Evolutionary conservation across 78 protist genomes (phyloP).

Genomic region (Guillardia theta): DNA sequence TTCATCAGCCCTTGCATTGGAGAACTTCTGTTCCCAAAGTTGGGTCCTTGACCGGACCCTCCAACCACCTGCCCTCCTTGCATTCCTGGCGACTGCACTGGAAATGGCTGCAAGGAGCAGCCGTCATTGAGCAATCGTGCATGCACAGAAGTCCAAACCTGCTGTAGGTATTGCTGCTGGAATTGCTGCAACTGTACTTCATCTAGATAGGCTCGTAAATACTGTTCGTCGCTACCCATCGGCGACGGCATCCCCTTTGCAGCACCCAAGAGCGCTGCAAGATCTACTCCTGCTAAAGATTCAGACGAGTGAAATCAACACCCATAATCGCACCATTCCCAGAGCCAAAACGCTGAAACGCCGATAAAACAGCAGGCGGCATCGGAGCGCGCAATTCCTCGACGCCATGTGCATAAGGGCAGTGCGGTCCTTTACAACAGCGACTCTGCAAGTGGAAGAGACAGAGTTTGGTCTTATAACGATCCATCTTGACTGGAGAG

Average conservation of each 20-base stretch:
- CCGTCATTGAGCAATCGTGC: no score
- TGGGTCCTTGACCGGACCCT: no score
- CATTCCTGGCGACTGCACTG: no score
- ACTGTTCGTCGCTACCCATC: background rate
- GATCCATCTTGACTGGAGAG: background rate
- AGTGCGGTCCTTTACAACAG: constrained; percentile 1
- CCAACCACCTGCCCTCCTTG: no score
- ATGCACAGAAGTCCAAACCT: no score
- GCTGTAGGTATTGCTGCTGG: background rate
- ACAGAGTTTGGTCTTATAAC: background rate
- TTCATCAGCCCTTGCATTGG: no score
- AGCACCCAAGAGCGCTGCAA: no score
- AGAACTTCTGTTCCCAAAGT: no score
- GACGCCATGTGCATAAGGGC: background rate
- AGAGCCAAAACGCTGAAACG: background rate
- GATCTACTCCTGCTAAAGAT: no score
- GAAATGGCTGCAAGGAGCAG: no score
- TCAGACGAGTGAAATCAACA: background rate
- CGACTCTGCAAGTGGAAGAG: constrained; percentile 3
- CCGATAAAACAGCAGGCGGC: background rate
- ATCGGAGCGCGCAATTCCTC: background rate
- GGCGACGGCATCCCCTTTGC: no score
- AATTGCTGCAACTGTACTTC: background rate
- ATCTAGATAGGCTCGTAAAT: background rate
- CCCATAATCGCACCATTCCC: background rate